These are phyloP conservation scores for Cryphonectria nitschkei DNA, from an alignment of 2,329 filamentous ascomycete genomes.

Conservation along the genomic window DNA sequence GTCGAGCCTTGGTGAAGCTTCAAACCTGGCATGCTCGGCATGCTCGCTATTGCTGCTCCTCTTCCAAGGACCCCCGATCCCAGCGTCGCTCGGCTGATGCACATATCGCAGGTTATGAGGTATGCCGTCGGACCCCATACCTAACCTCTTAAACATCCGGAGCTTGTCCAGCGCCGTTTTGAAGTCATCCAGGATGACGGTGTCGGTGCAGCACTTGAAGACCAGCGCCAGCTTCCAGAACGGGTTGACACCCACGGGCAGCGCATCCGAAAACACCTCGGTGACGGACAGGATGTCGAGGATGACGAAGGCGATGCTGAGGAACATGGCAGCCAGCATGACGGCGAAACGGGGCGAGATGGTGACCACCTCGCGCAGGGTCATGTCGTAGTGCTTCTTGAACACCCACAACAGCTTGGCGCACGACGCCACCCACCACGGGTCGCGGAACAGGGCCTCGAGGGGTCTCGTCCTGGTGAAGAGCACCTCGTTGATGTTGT, in stretches of 20 bases:
- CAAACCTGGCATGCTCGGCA: conserved; percentile 5
- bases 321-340: conserved; percentile 62
- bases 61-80: neutral
- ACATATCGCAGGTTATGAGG: neutral
- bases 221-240: conserved; percentile 67
- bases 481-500: conserved; percentile 21
- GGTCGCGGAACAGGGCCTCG: conserved; percentile 47
- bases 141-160: conserved; percentile 15
- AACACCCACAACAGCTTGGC: conserved; percentile 65
- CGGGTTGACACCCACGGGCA: conserved; percentile 59
- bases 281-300: conserved; percentile 65
- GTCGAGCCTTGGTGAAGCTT: conserved; percentile 2
- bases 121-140: neutral
- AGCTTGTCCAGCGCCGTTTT: conserved; percentile 56
- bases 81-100: neutral
- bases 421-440: conserved; percentile 70
- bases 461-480: conserved; percentile 22
- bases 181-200: conserved; percentile 70
- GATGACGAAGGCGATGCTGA: conserved; percentile 64
- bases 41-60: conserved; percentile 9
- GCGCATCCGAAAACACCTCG: conserved; percentile 41
- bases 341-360: conserved; percentile 68
- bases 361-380: conserved; percentile 58
- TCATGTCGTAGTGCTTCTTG: conserved; percentile 63
- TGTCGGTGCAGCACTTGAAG: conserved; percentile 70